phyloP scores from a whole-genome alignment of 352 stramenopile species.

The Pythium guiyangense region DNA sequence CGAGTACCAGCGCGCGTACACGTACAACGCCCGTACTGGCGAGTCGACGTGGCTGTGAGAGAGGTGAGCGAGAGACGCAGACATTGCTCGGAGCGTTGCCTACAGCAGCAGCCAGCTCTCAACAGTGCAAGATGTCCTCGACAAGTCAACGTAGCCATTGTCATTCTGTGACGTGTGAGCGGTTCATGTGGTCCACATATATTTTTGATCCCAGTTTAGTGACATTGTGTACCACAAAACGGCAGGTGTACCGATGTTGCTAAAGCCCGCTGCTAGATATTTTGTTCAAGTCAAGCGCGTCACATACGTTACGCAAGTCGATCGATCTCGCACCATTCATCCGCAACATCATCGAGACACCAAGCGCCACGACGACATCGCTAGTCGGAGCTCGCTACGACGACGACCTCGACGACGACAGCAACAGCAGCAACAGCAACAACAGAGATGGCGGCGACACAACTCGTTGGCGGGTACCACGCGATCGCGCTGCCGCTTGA shows the following conservation, averaged over 20 bases:
- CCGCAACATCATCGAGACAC: background rate
- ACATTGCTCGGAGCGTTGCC: too few relatives aligned
- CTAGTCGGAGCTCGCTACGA: too few relatives aligned
- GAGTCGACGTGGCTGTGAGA: constrained; percentile 39
- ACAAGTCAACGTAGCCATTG: too few relatives aligned
- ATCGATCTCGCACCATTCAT: constrained; percentile 1
- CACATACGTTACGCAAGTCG: background rate
- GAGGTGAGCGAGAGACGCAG: background rate
- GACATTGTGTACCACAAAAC: too few relatives aligned
- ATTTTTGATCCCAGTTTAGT: too few relatives aligned
- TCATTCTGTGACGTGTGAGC: too few relatives aligned
- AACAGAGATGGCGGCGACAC: constrained; percentile 13
- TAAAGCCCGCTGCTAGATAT: background rate
- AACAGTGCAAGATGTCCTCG: too few relatives aligned
- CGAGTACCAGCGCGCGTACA: constrained; percentile 46
- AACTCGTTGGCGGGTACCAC: constrained; percentile 60
- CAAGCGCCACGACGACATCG: background rate
- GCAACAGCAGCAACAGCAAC: background rate
- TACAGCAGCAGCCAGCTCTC: too few relatives aligned
- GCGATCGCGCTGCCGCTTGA: constrained; percentile 64
- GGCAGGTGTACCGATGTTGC: too few relatives aligned
- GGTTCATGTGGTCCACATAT: too few relatives aligned
- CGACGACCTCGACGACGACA: background rate
- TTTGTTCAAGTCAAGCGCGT: background rate
- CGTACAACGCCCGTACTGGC: constrained; percentile 39